Conservation (phyloP, 225 moss, liverwort and hornwort genomes). For the Thuidium tamariscinum region DNA sequence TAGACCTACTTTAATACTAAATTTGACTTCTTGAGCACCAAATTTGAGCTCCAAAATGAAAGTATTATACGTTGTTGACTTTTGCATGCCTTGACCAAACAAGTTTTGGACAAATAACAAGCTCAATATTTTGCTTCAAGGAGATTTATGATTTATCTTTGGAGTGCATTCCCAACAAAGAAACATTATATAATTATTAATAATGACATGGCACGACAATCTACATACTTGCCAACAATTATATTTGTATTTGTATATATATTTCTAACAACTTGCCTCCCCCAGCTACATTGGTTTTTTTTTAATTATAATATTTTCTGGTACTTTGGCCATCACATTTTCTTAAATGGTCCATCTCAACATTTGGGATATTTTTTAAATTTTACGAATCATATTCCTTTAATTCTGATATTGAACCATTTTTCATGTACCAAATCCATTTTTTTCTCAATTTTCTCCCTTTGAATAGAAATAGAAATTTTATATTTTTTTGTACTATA, state of each 20-base stretch:
- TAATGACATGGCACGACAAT: neutral
- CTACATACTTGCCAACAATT: rapidly evolving
- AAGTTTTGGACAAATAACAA: rapidly evolving
- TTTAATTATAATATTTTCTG: neutral
- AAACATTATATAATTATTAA: rapidly evolving
- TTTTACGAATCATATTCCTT: neutral
- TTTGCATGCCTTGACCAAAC: neutral
- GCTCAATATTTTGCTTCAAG: neutral
- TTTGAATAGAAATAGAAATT: too few relatives aligned
- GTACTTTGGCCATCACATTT: rapidly evolving
- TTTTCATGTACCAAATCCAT: neutral
- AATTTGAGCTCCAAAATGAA: neutral
- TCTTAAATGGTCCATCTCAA: neutral
- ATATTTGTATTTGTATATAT: rapidly evolving
- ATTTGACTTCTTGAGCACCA: rapidly evolving
- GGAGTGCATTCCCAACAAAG: rapidly evolving
- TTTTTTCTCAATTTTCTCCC: neutral
- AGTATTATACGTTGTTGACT: rapidly evolving
- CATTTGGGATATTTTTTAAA: rapidly evolving
- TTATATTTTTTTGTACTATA: rapidly evolving
- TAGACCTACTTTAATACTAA: neutral
- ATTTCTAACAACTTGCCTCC: too few relatives aligned
- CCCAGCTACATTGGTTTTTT: too few relatives aligned
- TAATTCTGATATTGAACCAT: neutral
- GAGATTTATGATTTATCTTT: neutral